Base-by-base conservation (phyloP, 306 rosid species). In the Albizia julibrissin region DNA sequence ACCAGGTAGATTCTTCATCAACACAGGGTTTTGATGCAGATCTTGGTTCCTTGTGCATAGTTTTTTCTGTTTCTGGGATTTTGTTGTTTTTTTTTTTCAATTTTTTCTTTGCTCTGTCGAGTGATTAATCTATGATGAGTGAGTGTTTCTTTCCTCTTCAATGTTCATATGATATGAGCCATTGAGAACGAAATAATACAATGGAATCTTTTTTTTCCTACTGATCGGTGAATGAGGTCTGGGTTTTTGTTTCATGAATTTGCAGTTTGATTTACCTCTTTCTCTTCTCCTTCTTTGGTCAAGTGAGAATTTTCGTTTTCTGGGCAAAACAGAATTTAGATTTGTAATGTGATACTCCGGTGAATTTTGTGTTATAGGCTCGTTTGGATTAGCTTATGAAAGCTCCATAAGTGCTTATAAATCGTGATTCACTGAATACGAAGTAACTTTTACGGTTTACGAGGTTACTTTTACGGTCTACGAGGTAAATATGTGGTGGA, bases 1-100 rank as follows among this genome's bases (percentile, higher is more conserved):
- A 86, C 87, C 43, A 90, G 97, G 93, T 87, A 93, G 70, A 40
- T 66, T 56, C 19, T 47, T 54, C 62, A 54, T 18, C 61, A 52
- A 3, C n/a, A 52, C 56, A 47, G 34, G 66, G n/a, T 39, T 72
- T 29, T 50, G 50, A 34, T 67, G 29, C 75, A 43, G 37, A 82
- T 77, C 80, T 59, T 33, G 2, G 0, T 58, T 22, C 29, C 15
- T 37, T 56, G 61, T 76, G 71, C 29, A 79, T 71, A 47, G 9
- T n/a, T 21, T 21, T 8, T 37, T 1, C 18, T 59, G 19, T 19
- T 16, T 22, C 10, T 26, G 19, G 40, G 21, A 64, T 64, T 29
- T 64, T 64, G 9, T 5, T 2, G 27, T 22, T 22, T 5, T 4
- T 12, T 46, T 47, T 8, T 19, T 54, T 54, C 10, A 18, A 54